Evolutionary conservation across 192 early-diverging fungal genomes (phyloP).

Genomic region (Allomyces macrogynus): DNA sequence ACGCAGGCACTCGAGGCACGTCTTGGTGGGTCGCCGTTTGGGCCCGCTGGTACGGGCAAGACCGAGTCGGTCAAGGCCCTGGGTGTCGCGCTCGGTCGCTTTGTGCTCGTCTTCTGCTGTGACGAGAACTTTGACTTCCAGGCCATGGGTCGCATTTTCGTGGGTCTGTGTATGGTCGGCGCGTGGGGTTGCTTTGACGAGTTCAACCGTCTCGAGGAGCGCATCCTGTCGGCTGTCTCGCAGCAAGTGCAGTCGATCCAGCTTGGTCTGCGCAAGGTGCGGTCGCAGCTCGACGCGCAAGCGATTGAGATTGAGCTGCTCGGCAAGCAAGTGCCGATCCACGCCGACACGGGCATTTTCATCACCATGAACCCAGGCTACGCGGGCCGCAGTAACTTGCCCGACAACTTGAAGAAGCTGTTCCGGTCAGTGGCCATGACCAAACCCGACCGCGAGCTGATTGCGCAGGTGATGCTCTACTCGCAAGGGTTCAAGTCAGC

Average conservation of each 20-base stretch:
- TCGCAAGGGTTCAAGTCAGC: conserved; percentile 98
- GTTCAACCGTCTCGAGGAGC: conserved; percentile 97
- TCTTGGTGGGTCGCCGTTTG: conserved; percentile 93
- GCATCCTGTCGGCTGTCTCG: conserved; percentile 93
- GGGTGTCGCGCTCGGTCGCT: conserved; percentile 82
- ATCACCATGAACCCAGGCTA: conserved; percentile 99
- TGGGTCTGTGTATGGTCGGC: conserved; percentile 95
- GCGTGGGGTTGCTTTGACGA: conserved; percentile 99
- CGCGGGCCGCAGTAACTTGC: conserved; percentile 91
- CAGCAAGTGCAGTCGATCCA: conserved; percentile 99
- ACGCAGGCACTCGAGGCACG: conserved; percentile 86
- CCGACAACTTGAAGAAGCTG: conserved; percentile 97
- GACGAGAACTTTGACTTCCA: conserved; percentile 99
- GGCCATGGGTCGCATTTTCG: conserved; percentile 99
- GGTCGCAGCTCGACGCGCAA: background rate
- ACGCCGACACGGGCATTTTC: conserved; percentile 84
- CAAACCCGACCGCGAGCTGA: conserved; percentile 87
- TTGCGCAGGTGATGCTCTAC: conserved; percentile 99
- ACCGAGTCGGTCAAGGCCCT: conserved; percentile 97
- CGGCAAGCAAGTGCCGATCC: conserved; percentile 63
- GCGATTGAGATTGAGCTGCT: conserved; percentile 75
- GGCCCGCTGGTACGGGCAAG: conserved; percentile 97
- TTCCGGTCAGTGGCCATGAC: conserved; percentile 99
- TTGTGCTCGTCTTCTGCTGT: conserved; percentile 98
- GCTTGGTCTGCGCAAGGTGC: conserved; percentile 48